A percentile compares a stretch with the other conserved stretches of the same genome.
These are phyloP conservation scores for Magnusiomyces ingens DNA, from an alignment of 1,139 yeast species.

Conservation along the genomic window DNA sequence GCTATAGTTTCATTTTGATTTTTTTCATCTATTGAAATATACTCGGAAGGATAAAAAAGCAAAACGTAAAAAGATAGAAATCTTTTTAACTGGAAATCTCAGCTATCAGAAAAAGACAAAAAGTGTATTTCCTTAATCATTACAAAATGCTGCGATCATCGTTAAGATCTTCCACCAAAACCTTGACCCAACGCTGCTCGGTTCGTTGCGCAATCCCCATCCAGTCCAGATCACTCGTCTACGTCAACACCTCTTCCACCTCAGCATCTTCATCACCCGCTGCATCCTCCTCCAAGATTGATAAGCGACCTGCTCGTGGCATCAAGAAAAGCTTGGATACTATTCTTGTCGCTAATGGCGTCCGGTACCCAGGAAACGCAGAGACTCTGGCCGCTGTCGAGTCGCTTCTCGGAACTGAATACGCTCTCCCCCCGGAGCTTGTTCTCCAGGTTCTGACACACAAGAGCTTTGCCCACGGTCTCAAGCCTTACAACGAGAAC, in stretches of 20 bases:
- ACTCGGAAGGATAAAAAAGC: no score
- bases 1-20: background rate
- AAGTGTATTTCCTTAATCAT: background rate
- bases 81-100: background rate
- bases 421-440: conserved; percentile 37
- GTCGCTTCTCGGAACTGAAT: conserved; percentile 47
- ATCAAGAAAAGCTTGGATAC: conserved; percentile 69
- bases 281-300: background rate
- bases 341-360: conserved; percentile 54
- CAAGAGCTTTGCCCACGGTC: conserved; percentile 89
- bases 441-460: conserved; percentile 80
- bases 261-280: background rate
- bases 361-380: conserved; percentile 48
- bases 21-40: no score
- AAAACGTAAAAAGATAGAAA: no score
- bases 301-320: conserved; percentile 35
- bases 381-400: conserved; percentile 46
- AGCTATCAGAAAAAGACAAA: background rate
- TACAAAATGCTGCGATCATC: background rate
- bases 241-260: conserved; percentile 22
- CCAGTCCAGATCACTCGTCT: conserved; percentile 30
- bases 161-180: background rate
- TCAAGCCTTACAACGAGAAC: conserved; percentile 82
- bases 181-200: background rate
- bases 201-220: background rate